Percentiles rank a stretch among this genome's conserved stretches.
Evolutionary conservation across 2,329 filamentous ascomycete species (phyloP).

Genomic region (Delphinella strobiligena): DNA sequence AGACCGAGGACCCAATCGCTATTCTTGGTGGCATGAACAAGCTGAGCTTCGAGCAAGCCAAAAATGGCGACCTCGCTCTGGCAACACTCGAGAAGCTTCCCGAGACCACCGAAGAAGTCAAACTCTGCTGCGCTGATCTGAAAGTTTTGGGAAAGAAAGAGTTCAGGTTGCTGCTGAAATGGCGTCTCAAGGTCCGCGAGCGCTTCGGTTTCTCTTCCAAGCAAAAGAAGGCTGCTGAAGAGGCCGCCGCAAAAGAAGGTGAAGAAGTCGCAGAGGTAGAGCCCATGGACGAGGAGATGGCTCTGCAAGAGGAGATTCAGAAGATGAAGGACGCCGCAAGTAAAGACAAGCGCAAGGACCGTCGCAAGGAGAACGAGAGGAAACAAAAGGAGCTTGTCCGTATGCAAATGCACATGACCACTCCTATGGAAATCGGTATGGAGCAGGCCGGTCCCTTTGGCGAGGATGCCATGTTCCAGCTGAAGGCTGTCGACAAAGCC

Average conservation of each 20-base stretch:
- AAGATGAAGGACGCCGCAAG: conserved; percentile 68
- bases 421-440: conserved; percentile 89
- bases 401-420: conserved; percentile 94
- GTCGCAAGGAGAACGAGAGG: conserved; percentile 78
- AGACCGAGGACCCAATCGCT: conserved; percentile 83
- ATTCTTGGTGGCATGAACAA: conserved; percentile 80
- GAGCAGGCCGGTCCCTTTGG: conserved; percentile 71
- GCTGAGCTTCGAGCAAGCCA: conserved; percentile 72
- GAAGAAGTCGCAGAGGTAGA: conserved; percentile 66
- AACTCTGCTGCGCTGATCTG: conserved; percentile 66
- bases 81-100: conserved; percentile 75
- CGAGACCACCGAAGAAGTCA: conserved; percentile 75
- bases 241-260: conserved; percentile 23
- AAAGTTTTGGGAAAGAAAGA: conserved; percentile 89
- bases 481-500: conserved; percentile 70
- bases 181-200: conserved; percentile 80
- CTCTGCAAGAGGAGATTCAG: conserved; percentile 78
- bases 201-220: conserved; percentile 60
- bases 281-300: conserved; percentile 88
- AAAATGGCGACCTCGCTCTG: conserved; percentile 62
- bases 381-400: conserved; percentile 92
- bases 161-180: conserved; percentile 79
- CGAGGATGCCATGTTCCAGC: conserved; percentile 72
- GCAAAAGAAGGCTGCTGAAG: conserved; percentile 16
- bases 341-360: conserved; percentile 68